phyloP scores from a whole-genome alignment of 345 rosid genomes.

The Citrus sp. region DNA sequence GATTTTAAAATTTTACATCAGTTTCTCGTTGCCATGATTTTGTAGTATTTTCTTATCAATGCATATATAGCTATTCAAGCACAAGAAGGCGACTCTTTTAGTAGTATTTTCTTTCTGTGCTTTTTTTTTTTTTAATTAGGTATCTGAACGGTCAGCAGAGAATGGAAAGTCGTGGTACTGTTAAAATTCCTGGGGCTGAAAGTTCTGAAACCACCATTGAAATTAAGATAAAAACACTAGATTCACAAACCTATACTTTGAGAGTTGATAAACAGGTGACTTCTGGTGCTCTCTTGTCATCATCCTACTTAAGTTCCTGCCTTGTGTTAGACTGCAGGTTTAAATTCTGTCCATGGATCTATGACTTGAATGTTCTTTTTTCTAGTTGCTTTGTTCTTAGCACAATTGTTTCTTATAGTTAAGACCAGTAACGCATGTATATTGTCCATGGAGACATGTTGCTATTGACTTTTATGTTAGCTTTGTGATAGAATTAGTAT shows the following conservation, averaged over 20 bases:
- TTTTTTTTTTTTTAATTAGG: conserved; percentile 30
- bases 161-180: conserved; percentile 52
- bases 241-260: conserved; percentile 69
- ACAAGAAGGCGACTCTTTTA: neutral
- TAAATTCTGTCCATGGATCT: neutral
- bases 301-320: neutral
- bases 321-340: neutral
- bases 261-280: conserved; percentile 73
- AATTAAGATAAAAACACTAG: conserved; percentile 71
- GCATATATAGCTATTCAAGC: neutral
- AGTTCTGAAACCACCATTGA: conserved; percentile 56
- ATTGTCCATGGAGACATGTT: neutral
- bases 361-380: neutral
- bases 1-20: neutral
- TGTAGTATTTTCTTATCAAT: neutral
- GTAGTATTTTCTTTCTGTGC: neutral
- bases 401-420: neutral
- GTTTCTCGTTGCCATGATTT: neutral
- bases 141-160: conserved; percentile 19
- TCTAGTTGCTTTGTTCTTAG: neutral
- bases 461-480: neutral
- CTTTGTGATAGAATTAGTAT: neutral
- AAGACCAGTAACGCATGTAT: neutral
- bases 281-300: conserved; percentile 10
- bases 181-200: conserved; percentile 31